These are phyloP conservation scores for Rhizophagus prolifer DNA, from an alignment of 192 early-diverging fungal species.

Conservation along the genomic window DNA sequence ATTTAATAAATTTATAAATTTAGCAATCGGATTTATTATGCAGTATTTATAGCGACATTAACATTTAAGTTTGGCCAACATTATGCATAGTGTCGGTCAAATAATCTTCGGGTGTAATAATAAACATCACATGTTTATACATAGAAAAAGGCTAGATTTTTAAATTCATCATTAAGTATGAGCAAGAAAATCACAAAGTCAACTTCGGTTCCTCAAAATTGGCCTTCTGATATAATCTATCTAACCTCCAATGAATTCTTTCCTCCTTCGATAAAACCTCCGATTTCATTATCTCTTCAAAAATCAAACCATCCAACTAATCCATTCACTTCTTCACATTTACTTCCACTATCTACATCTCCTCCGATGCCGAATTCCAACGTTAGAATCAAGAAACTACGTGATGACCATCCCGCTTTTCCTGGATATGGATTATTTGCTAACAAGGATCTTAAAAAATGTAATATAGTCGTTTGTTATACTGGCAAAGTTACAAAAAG, in stretches of 20 bases:
- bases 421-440: slow-evolving; percentile 28
- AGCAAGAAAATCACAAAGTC: neutral
- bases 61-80: too few relatives aligned
- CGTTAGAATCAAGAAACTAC: slow-evolving; percentile 9
- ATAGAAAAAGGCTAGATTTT: too few relatives aligned
- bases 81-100: too few relatives aligned
- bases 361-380: slow-evolving; percentile 12
- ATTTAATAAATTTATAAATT: too few relatives aligned
- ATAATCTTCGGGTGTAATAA: too few relatives aligned
- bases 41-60: too few relatives aligned
- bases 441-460: slow-evolving; percentile 8
- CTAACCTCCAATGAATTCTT: neutral
- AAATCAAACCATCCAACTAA: slow-evolving; percentile 2
- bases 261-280: neutral
- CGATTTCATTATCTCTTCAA: neutral
- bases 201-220: neutral
- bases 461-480: slow-evolving; percentile 8
- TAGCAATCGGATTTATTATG: too few relatives aligned
- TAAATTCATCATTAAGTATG: neutral
- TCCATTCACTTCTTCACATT: slow-evolving; percentile 21
- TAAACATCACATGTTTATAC: too few relatives aligned
- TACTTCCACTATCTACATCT: neutral
- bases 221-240: neutral
- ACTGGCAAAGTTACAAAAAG: slow-evolving; percentile 20
- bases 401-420: slow-evolving; percentile 3